Percentiles rank a stretch among this genome's conserved stretches.
phyloP scores from a whole-genome alignment of 768 basidiomycete species.

The Mycena metata region DNA sequence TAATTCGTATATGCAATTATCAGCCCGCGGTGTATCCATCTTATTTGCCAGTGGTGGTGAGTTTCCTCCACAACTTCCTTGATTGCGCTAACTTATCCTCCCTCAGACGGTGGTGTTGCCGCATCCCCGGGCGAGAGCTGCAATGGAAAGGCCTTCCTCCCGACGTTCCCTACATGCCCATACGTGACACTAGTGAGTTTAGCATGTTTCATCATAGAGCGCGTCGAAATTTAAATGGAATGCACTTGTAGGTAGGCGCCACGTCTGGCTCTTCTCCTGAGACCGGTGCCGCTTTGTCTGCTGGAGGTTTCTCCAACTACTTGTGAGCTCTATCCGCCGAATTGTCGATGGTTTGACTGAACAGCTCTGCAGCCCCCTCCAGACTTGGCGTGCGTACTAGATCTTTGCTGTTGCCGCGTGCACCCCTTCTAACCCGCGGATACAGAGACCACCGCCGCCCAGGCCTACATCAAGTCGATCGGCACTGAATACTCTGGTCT shows the following conservation, averaged over 20 bases:
- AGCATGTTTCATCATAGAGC: too few relatives aligned
- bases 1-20: constrained; percentile 48
- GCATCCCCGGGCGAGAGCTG: constrained; percentile 43
- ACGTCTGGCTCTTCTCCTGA: constrained; percentile 55
- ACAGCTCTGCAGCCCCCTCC: constrained; percentile 23
- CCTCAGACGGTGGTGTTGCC: constrained; percentile 53
- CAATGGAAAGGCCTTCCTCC: constrained; percentile 53
- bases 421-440: not conserved
- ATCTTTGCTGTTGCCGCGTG: not conserved
- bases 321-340: constrained; percentile 25
- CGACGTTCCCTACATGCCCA: constrained; percentile 63
- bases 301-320: constrained; percentile 67
- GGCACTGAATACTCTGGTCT: constrained; percentile 33
- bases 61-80: not conserved
- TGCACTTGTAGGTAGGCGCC: constrained; percentile 58
- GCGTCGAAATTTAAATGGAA: too few relatives aligned
- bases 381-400: constrained; percentile 38
- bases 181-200: too few relatives aligned
- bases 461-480: constrained; percentile 36
- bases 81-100: not conserved
- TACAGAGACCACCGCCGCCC: constrained; percentile 26
- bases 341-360: too few relatives aligned
- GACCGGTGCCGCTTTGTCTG: constrained; percentile 56
- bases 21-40: constrained; percentile 63
- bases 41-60: constrained; percentile 58